Evolutionary conservation across 352 stramenopile genomes (phyloP).

Genomic region (Blastocystis sp.): DNA sequence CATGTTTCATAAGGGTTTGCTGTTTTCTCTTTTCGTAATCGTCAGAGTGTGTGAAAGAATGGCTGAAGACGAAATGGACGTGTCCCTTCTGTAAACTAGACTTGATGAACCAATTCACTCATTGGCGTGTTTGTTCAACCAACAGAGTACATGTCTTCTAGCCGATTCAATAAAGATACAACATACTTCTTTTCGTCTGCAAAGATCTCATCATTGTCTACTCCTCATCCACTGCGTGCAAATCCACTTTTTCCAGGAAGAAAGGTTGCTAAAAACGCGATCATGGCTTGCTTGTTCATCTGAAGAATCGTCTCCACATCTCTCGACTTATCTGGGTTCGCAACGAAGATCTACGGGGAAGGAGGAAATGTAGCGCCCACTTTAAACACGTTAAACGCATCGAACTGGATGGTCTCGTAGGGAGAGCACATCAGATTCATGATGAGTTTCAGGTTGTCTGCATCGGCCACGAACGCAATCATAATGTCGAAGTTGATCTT

Average conservation of each 20-base stretch:
- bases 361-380: not conserved
- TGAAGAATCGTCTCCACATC: not conserved
- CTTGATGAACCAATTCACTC: not conserved
- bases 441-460: slow-evolving; percentile 49
- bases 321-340: slow-evolving; percentile 45
- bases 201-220: slow-evolving; percentile 34
- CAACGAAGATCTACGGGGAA: slow-evolving; percentile 40
- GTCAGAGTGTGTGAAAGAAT: slow-evolving; percentile 17
- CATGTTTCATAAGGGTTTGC: slow-evolving; percentile 47
- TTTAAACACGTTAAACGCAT: slow-evolving; percentile 56
- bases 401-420: slow-evolving; percentile 45
- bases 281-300: not conserved
- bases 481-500: slow-evolving; percentile 57
- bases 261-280: slow-evolving; percentile 27
- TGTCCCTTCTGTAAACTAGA: slow-evolving; percentile 49
- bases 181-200: slow-evolving; percentile 18
- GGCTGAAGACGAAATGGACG: slow-evolving; percentile 41
- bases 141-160: not conserved
- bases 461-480: not conserved
- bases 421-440: slow-evolving; percentile 37
- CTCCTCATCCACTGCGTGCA: not conserved
- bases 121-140: slow-evolving; percentile 10
- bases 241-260: not conserved
- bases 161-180: not conserved
- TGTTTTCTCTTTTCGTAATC: not conserved